Evolutionary conservation across 495 filamentous ascomycete genomes (phyloP), one percentile per base, ranked within the genome.

Genomic region (Hyaloscypha hepaticicola): DNA sequence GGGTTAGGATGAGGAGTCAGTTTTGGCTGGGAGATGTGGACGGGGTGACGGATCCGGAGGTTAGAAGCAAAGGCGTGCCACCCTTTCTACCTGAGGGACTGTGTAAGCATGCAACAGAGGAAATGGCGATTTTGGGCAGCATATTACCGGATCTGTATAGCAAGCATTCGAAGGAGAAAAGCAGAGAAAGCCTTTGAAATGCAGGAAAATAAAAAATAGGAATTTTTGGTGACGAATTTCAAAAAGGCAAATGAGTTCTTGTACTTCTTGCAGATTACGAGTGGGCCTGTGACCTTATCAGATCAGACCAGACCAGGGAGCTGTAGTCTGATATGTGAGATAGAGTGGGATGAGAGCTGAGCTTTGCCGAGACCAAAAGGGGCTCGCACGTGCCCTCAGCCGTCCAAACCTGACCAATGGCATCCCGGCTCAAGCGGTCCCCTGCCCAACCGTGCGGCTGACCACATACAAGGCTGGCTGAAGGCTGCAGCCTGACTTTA

Each of bases 11-110:
- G 59, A 27, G 59, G 19, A 25, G 24, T 34, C 22, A 26, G 5
- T 61, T 51, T 19, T 61, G 48, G 59, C 22, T 52, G 11, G 59
- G 59, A 21, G 59, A 61, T 61, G 22, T 61, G 9, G 41, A 51
- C 5, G 59, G 45, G 5, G 19, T 61, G 24, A 52, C 5, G 5
- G 59, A 51, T 16, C 41, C 59, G 16, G 45, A 51, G 59, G 38
- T 28, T 11, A 51, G 59, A 41, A 52, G 19, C 5, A 31, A 21
- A 2, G 2, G 27, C 38, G 58, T 50, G 8, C 59, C 59, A 9
- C n/a, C 1, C 7, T 16, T n/a, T 9, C 5, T 61, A 8, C 22
- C 41, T 11, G 26, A 31, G 16, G 48, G 41, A 8, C 21, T 61
- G 59, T 51, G 38, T 12, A 51, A 61, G 45, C 48, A 61, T 52